A percentile compares a stretch with the other conserved stretches of the same genome.
phyloP scores from a whole-genome alignment of 176 grass and related monocot genomes.

The Oryza meyeriana region DNA sequence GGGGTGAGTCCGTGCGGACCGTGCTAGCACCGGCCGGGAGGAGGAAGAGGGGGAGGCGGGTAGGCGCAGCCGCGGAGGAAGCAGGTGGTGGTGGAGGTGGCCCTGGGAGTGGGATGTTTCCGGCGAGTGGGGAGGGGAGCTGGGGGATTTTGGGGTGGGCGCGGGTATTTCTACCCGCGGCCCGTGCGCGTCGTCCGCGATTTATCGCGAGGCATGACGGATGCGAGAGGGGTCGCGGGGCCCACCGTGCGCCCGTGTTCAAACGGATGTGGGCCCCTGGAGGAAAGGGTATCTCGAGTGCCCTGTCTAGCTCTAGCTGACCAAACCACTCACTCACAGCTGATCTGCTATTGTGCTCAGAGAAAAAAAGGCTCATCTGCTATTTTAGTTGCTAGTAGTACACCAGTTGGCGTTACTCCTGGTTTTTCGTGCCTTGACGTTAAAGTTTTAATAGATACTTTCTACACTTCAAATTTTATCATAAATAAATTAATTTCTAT shows the following conservation, averaged over 20 bases:
- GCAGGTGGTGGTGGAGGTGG: not conserved
- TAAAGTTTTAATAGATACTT: too few species aligned
- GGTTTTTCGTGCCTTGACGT: too few species aligned
- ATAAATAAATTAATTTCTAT: too few species aligned
- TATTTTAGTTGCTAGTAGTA: too few species aligned
- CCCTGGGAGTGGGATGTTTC: not conserved
- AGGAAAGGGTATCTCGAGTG: not conserved
- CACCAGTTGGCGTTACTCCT: too few species aligned
- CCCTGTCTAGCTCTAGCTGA: not conserved
- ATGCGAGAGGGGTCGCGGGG: not conserved
- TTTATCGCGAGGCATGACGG: conserved; percentile 32
- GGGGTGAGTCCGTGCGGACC: not conserved
- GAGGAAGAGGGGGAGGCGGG: not conserved
- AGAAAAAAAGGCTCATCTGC: too few species aligned
- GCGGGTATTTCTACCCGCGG: conserved; percentile 41
- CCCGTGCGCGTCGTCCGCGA: conserved; percentile 40
- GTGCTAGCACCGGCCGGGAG: not conserved
- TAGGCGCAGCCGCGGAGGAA: not conserved
- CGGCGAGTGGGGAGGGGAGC: not conserved
- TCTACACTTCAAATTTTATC: too few species aligned
- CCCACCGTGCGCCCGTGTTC: conserved; percentile 15
- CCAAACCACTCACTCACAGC: too few species aligned
- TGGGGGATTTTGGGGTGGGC: not conserved
- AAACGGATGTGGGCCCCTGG: not conserved
- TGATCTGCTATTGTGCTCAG: too few species aligned